Evolutionary conservation across 352 stramenopile genomes (phyloP), one percentile per base, ranked within the genome.

Genomic region (Blastocystis sp.): DNA sequence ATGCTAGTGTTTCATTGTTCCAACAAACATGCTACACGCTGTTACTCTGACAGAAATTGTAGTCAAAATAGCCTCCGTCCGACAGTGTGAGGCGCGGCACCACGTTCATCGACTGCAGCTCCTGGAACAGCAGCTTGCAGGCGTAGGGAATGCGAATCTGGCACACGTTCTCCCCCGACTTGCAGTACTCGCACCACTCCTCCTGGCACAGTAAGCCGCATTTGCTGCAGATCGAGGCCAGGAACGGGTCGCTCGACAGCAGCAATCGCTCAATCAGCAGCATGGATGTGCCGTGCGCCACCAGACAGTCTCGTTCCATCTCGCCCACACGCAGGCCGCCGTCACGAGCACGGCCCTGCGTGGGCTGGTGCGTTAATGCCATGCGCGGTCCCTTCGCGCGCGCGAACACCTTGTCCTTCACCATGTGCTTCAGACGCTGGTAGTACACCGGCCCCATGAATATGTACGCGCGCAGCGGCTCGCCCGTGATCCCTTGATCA

Each of bases 371-470:
- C 61, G 97, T 99, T 1, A 99, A 92, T 60, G 96, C 93, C 23
- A 89, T 88, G 10, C 79, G 65, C 65, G 90, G 90, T 21, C 90
- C 90, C 62, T 96, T 92, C 21, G 96, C 95, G 86, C 97, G 93
- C 23, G 97, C 96, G 90, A 99, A 97, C 93, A 99, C 98, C 92
- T 99, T 99, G 92, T 99, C 97, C 92, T 99, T 96, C n/a, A 99
- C 97, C 97, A 99, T 99, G 91, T 99, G 97, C 92, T 99, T 99
- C 21, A 99, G 92, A 91, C 99, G 99, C 91, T 99, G 97, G 90
- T 99, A 99, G 90, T 99, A 99, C 23, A 99, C 96, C 38, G 97
- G 97, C 0, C 97, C 97, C 89, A 98, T 98, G 90, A 99, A 99
- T 88, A 99, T 98, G 91, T 99, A 99, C 71, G 96, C 97, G 91